phyloP scores from a whole-genome alignment of 148 eudicot species.

The Cornus kousa region DNA sequence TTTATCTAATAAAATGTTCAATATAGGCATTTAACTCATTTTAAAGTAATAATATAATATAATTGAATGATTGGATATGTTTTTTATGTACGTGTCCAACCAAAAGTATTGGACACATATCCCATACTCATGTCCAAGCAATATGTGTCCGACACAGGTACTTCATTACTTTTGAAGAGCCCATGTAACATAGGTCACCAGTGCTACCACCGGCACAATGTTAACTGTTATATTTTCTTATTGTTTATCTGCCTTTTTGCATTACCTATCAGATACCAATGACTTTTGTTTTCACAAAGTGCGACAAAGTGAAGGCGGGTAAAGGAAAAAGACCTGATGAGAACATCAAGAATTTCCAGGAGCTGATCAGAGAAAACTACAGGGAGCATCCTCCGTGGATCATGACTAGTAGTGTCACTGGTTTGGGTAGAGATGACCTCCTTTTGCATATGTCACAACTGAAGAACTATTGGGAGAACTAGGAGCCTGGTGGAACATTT shows the following conservation, averaged over 20 bases:
- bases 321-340: constrained; percentile 82
- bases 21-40: too few species aligned
- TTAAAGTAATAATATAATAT: too few species aligned
- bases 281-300: constrained; percentile 92
- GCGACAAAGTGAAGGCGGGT: constrained; percentile 72
- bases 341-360: constrained; percentile 67
- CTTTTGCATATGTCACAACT: constrained; percentile 95
- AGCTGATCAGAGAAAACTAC: constrained; percentile 57
- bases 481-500: constrained; percentile 16
- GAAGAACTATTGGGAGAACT: constrained; percentile 85
- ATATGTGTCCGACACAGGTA: too few species aligned
- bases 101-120: too few species aligned
- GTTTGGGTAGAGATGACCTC: constrained; percentile 89
- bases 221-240: constrained; percentile 1
- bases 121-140: too few species aligned
- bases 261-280: constrained; percentile 59
- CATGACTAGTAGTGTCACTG: constrained; percentile 86
- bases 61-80: too few species aligned
- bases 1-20: too few species aligned
- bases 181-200: background rate
- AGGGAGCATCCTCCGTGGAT: constrained; percentile 83
- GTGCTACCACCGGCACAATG: background rate
- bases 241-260: constrained; percentile 2
- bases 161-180: too few species aligned
- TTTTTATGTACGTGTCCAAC: too few species aligned